A percentile compares a stretch with the other conserved stretches of the same genome.
Evolutionary conservation across 2,329 filamentous ascomycete genomes (phyloP).

Genomic region (Exophiala sideris): DNA sequence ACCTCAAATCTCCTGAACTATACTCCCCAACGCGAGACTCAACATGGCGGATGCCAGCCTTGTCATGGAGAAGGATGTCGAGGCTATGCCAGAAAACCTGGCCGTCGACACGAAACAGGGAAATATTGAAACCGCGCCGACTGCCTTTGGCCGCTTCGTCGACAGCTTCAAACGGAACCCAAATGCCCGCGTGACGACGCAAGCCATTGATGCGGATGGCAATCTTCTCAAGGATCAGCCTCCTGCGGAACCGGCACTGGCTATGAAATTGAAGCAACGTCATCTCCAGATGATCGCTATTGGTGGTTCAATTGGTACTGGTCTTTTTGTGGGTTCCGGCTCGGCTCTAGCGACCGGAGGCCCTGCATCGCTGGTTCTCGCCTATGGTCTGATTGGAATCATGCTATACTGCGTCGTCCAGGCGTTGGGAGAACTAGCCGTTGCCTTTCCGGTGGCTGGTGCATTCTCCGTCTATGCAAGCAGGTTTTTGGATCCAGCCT

Average conservation of each 20-base stretch:
- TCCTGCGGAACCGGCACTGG: conserved; percentile 67
- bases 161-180: conserved; percentile 47
- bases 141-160: conserved; percentile 31
- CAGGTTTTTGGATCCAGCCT: conserved; percentile 88
- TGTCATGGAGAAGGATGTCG: conserved; percentile 13
- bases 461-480: conserved; percentile 90
- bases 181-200: conserved; percentile 37
- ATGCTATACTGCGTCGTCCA: conserved; percentile 93
- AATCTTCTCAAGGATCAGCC: conserved; percentile 61
- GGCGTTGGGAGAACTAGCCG: conserved; percentile 84
- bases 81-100: neutral
- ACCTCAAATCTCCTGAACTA: neutral
- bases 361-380: conserved; percentile 71
- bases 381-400: conserved; percentile 71
- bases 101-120: conserved; percentile 6
- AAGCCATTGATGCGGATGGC: conserved; percentile 49
- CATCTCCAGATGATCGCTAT: conserved; percentile 98
- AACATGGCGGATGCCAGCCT: neutral
- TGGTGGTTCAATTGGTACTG: conserved; percentile 68
- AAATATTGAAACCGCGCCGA: conserved; percentile 20
- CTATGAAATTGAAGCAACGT: conserved; percentile 72
- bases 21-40: neutral
- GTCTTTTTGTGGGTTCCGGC: conserved; percentile 82
- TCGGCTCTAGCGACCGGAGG: conserved; percentile 67
- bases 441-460: conserved; percentile 85